A percentile compares a stretch with the other conserved stretches of the same genome.
These are phyloP conservation scores for Beauveria caledonica DNA, from an alignment of 2,329 filamentous ascomycete species.

Conservation along the genomic window DNA sequence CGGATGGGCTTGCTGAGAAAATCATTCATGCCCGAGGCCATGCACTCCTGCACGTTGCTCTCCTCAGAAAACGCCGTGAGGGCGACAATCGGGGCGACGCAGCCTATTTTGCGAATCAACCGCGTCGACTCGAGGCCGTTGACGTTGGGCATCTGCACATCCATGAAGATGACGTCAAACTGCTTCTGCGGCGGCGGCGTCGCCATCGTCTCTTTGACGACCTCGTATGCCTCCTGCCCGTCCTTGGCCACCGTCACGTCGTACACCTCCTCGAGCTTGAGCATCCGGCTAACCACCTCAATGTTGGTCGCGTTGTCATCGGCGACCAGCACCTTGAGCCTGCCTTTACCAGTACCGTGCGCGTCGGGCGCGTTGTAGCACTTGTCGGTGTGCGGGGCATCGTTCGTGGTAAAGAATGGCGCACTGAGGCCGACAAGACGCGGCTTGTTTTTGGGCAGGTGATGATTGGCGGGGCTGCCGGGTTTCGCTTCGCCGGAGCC, in stretches of 20 bases:
- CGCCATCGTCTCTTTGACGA: slow-evolving; percentile 70
- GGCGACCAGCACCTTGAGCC: slow-evolving; percentile 74
- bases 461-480: slow-evolving; percentile 14
- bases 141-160: slow-evolving; percentile 90
- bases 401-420: slow-evolving; percentile 62
- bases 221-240: slow-evolving; percentile 78
- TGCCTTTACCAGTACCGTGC: slow-evolving; percentile 17
- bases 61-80: slow-evolving; percentile 87
- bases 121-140: slow-evolving; percentile 83
- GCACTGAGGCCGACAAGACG: slow-evolving; percentile 73
- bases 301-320: slow-evolving; percentile 58
- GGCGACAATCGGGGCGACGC: slow-evolving; percentile 80
- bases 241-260: slow-evolving; percentile 85
- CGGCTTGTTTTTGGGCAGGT: slow-evolving; percentile 43
- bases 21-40: slow-evolving; percentile 87
- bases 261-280: slow-evolving; percentile 69
- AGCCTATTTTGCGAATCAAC: slow-evolving; percentile 79
- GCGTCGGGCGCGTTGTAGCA: not conserved
- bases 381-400: slow-evolving; percentile 6
- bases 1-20: slow-evolving; percentile 76
- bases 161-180: slow-evolving; percentile 93
- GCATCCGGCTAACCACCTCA: slow-evolving; percentile 52
- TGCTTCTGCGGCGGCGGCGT: slow-evolving; percentile 43
- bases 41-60: slow-evolving; percentile 77
- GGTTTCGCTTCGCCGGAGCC: not conserved